phyloP scores from a whole-genome alignment of 495 filamentous ascomycete species.

The Hyaloscypha hepaticicola region DNA sequence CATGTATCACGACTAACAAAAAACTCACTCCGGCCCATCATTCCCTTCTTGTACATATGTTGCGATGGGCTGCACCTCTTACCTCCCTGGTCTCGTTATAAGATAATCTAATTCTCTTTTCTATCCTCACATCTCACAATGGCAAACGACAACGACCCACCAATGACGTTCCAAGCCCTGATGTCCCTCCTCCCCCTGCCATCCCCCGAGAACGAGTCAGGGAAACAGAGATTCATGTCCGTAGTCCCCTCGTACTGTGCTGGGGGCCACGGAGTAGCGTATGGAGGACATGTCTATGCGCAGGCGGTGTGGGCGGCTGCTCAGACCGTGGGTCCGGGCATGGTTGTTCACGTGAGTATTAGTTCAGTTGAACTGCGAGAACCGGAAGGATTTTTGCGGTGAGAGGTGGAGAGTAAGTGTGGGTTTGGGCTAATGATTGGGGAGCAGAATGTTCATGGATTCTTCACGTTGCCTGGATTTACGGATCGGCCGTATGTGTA shows the following conservation, averaged over 20 bases:
- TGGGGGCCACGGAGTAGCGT: slow-evolving; percentile 37
- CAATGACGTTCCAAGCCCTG: not conserved
- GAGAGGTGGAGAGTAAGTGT: not conserved
- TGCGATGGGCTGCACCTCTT: not conserved
- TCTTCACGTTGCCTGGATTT: slow-evolving; percentile 59
- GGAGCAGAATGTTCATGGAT: slow-evolving; percentile 62
- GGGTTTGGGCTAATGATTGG: not conserved
- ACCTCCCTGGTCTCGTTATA: not conserved
- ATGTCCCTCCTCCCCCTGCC: not conserved
- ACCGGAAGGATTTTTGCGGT: too few relatives aligned
- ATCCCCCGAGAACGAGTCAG: not conserved
- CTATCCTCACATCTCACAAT: not conserved
- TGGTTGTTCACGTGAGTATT: slow-evolving; percentile 59
- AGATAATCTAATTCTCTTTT: not conserved
- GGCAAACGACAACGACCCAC: not conserved
- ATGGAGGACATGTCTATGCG: slow-evolving; percentile 67
- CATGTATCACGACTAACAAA: not conserved
- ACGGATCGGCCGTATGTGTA: slow-evolving; percentile 60
- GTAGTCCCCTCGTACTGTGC: not conserved
- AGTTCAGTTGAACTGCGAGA: too few relatives aligned
- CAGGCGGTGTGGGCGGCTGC: slow-evolving; percentile 63
- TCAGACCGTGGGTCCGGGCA: slow-evolving; percentile 49
- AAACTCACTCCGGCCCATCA: too few relatives aligned
- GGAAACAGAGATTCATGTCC: not conserved
- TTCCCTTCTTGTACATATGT: too few relatives aligned